phyloP scores from a whole-genome alignment of 2,329 filamentous ascomycete genomes.

The Hypoxylon sp. region DNA sequence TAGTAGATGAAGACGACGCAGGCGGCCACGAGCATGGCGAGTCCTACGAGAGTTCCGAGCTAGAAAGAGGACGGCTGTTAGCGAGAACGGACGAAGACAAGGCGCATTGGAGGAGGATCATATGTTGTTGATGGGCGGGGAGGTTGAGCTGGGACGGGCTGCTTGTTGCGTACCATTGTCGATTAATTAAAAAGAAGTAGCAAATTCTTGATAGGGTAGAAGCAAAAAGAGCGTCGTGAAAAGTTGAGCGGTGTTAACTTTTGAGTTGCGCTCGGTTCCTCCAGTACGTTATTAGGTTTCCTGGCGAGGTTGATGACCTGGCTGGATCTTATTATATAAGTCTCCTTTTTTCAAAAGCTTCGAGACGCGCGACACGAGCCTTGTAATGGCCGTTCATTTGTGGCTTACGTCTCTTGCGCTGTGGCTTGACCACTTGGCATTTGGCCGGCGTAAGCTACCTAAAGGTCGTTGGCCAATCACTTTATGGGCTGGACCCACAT shows the following conservation, averaged over 20 bases:
- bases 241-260: neutral
- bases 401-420: constrained; percentile 1
- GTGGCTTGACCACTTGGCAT: constrained; percentile 9
- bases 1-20: constrained; percentile 81
- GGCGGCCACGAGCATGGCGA: constrained; percentile 73
- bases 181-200: constrained; percentile 13
- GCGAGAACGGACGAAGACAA: constrained; percentile 1
- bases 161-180: constrained; percentile 35
- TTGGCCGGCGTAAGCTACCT: neutral
- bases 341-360: constrained; percentile 1
- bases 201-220: neutral
- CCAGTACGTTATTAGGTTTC: constrained; percentile 2
- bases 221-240: constrained; percentile 19
- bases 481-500: constrained; percentile 7
- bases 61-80: constrained; percentile 50
- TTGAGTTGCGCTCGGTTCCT: neutral
- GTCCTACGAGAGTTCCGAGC: constrained; percentile 85
- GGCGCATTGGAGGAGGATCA: constrained; percentile 1
- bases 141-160: no score
- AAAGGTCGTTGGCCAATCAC: constrained; percentile 22
- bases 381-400: neutral
- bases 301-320: constrained; percentile 28
- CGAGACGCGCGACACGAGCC: constrained; percentile 34
- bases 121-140: neutral
- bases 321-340: constrained; percentile 6